phyloP scores from a whole-genome alignment of 169 alveolate genomes.

The Eimeria tenella region DNA sequence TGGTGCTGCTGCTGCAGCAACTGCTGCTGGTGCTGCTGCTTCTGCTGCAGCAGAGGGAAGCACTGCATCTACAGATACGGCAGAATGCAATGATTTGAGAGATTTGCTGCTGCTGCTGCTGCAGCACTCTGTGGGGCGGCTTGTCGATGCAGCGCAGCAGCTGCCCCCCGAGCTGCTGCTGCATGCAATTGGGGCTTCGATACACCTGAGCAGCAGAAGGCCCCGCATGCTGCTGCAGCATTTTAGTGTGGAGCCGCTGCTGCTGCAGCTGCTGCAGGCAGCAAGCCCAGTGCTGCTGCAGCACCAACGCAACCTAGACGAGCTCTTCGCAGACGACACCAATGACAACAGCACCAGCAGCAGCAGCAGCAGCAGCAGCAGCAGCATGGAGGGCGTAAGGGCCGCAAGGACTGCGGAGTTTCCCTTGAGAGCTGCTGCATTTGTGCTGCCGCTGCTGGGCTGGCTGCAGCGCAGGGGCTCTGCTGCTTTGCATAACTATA shows the following conservation, averaged over 20 bases:
- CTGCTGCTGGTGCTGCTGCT: background rate
- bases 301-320: constrained; percentile 10
- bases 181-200: background rate
- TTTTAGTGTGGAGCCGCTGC: background rate
- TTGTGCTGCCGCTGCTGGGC: constrained; percentile 37
- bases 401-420: background rate
- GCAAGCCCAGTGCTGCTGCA: background rate
- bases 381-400: background rate
- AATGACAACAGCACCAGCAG: background rate
- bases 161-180: constrained; percentile 18
- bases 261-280: background rate
- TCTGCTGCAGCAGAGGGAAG: constrained; percentile 6
- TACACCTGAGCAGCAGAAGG: background rate
- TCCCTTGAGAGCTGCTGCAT: background rate
- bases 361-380: constrained; percentile 9
- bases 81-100: background rate
- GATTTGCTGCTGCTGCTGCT: constrained; percentile 14
- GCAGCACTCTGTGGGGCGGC: background rate
- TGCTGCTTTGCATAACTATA: background rate
- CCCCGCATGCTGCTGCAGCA: background rate
- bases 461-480: background rate
- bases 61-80: background rate
- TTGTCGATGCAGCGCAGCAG: background rate
- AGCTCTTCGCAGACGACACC: background rate
- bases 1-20: background rate